Evolutionary conservation across 352 stramenopile species (phyloP), one percentile per base, ranked within the genome.

Genomic region (Saprolegnia parasitica): DNA sequence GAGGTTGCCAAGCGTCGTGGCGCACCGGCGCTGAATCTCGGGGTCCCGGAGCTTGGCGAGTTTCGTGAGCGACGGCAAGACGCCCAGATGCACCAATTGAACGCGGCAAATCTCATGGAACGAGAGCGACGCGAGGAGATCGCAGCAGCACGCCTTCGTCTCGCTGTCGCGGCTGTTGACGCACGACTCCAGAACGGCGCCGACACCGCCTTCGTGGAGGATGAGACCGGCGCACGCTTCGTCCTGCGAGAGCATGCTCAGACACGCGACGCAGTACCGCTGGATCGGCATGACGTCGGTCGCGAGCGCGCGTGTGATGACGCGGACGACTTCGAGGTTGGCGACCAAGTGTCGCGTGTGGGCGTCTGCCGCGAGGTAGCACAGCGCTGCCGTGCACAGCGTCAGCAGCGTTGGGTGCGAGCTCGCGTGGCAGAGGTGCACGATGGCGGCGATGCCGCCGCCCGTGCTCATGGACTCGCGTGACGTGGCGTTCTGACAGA

Each of bases 241-340:
- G n/a, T 94, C 80, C 47, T 81, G 78, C 42, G 79, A 89, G 3
- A 94, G 70, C 0, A 91, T 64, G 74, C 84, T 91, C 47, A 94
- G 71, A 29, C 81, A 90, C 13, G 81, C 78, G 66, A 80, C 89
- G 65, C 84, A 89, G 39, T 88, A 86, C 0, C 83, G 81, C 65
- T 90, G 81, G 42, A 90, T 89, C 11, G 75, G 73, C 10, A 21
- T 15, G 6, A 47, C 18, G 6, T 91, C 84, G 1, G 80, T 47
- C 3, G 20, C 21, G 55, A 93, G 65, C 35, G 89, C 83, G 5
- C 66, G 58, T 4, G 83, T 79, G 24, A 93, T 79, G 39, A 76
- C 86, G 18, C 76, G 73, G 16, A 90, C 83, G 0, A 93, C 83
- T 11, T 73, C 73, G 9, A 77, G 62, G 6, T 75, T 87, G 21